Evolutionary conservation across 2,329 filamentous ascomycete genomes (phyloP), one percentile per base, ranked within the genome.

Genomic region (Trichoderma lentiforme): DNA sequence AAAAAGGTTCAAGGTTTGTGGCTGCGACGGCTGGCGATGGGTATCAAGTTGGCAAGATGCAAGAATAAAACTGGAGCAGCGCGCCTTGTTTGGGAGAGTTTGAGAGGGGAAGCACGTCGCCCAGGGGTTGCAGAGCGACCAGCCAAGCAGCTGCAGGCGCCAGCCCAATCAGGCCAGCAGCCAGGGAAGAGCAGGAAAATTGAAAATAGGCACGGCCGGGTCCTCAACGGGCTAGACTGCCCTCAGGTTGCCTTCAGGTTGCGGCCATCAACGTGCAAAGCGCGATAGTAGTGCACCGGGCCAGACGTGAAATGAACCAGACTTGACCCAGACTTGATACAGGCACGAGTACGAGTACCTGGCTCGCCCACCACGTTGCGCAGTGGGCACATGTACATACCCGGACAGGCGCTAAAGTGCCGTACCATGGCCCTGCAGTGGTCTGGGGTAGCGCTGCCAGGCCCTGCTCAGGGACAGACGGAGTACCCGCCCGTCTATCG

Each of bases 401-500:
- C 30, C 28, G 47, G 43, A 32, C 63, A 66, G 63, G 64, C 64
- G 34, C 64, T 60, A 68, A 36, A 47, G 53, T 68, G 65, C 65
- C 64, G 62, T 71, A 58, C 57, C 36, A 69, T 57, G 53, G 66
- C 66, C 66, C 66, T 69, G 66, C 66, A 61, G 61, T 24, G 47
- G 69, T 71, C 69, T 71, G 69, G 69, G 69, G 69, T 71, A 71
- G 62, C 60, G 60, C 69, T 71, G 69, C 60, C 68, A 71, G 61
- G 68, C 68, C 65, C 60, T 71, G 60, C 47, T 65, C 53, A 64
- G 51, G 68, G 58, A 71, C 60, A 71, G 62, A 43, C 69, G 61
- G 69, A 71, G 69, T 51, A 65, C 69, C 69, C 69, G 69, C 62
- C 62, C 66, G 66, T 71, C 69, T 71, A 65, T 71, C 69, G 69